Base-by-base conservation (phyloP, 208 protist genomes). In the Herpetomonas samuelpessoai region DNA sequence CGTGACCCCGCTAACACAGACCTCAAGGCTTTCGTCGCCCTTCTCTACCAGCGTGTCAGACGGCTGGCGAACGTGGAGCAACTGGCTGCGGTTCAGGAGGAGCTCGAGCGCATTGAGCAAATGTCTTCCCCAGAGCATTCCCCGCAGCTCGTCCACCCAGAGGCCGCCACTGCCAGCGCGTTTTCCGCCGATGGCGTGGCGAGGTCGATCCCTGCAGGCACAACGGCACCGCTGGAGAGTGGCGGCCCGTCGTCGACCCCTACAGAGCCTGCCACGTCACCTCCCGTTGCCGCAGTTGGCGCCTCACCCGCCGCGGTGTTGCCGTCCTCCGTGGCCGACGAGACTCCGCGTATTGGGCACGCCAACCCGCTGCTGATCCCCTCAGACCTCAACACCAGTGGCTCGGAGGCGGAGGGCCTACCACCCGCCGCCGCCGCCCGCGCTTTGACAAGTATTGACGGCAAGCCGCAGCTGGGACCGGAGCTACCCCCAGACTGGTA, bases 401-500 rank as follows among this genome's bases (percentile, higher is more conserved):
- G 75, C 18, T 91, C 83, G 27, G 83, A 91, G 21, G 62, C 69
- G 24, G 83, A 91, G 30, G 48, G 21, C 24, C 53, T 27, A 27
- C 24, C 16, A 25, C 30, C 31, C 28, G 53, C 44, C 3, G 57
- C 53, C 19, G 7, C 38, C 27, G 21, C 48, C n/a, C 4, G 29
- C 14, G 38, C 35, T 41, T 14, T 41, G 35, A 14, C 9, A 6
- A 18, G 14, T 14, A 14, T 41, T 6, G 35, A 41, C 35, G 35
- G 35, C 35, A 41, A 18, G 22, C 46, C 18, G 12, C 46, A 51
- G 22, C 46, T 73, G 6, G 81, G 86, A 16, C 86, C 86, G 9
- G 62, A 56, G 18, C 57, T 93, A 18, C 86, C 86, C 2, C 82
- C 86, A 0, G 64, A 85, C 27, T 93, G 86, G 83, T 84, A 82